Percentiles rank a stretch among this genome's conserved stretches.
These are phyloP conservation scores for Excoecaria agallocha DNA, from an alignment of 345 rosid species.

Conservation along the genomic window DNA sequence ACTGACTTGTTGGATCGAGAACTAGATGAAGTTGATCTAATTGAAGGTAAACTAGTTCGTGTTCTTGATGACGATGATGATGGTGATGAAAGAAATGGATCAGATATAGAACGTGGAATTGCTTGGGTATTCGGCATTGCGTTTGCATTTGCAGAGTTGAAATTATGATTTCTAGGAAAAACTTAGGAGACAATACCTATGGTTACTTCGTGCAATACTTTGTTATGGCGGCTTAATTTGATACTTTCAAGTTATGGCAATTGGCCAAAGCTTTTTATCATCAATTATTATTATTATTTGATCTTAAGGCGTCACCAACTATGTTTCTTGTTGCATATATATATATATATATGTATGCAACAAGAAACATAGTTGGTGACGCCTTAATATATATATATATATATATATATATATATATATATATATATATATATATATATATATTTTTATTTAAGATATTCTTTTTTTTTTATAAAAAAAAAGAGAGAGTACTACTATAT, in stretches of 20 bases:
- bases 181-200: constrained; percentile 1
- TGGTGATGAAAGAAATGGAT: constrained; percentile 10
- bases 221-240: background rate
- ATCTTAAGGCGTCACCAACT: too few relatives aligned
- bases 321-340: too few relatives aligned
- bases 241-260: background rate
- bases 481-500: too few relatives aligned
- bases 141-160: constrained; percentile 10
- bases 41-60: constrained; percentile 9
- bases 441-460: too few relatives aligned
- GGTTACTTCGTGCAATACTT: background rate
- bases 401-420: too few relatives aligned
- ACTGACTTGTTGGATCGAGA: constrained; percentile 18
- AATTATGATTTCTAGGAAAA: background rate
- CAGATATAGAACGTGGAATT: constrained; percentile 29
- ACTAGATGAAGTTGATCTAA: constrained; percentile 14
- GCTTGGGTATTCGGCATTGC: constrained; percentile 29
- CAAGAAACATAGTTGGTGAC: too few relatives aligned
- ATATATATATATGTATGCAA: too few relatives aligned
- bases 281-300: too few relatives aligned
- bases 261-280: background rate
- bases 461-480: too few relatives aligned
- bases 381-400: too few relatives aligned
- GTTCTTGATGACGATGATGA: background rate
- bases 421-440: too few relatives aligned